These are phyloP conservation scores for Pharnaceum exiguum DNA, from an alignment of 148 eudicot species.

Conservation along the genomic window DNA sequence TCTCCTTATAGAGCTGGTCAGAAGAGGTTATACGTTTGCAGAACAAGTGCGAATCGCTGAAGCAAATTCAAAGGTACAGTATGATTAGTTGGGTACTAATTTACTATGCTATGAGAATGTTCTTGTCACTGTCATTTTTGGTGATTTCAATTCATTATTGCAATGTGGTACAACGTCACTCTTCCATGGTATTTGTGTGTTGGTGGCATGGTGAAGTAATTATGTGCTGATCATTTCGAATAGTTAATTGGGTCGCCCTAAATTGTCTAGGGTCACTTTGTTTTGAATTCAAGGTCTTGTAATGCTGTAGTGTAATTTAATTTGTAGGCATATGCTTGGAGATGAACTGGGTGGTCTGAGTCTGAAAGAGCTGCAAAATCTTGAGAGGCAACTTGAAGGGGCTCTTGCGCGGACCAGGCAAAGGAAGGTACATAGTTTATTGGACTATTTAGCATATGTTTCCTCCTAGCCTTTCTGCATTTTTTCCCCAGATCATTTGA, in stretches of 20 bases:
- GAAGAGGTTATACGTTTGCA: constrained; percentile 71
- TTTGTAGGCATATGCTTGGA: constrained; percentile 82
- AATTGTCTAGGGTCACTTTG: too few species aligned
- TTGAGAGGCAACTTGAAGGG: constrained; percentile 88
- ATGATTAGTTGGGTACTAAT: neutral
- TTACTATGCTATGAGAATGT: neutral
- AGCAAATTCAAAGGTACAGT: constrained; percentile 67
- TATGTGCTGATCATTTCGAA: too few species aligned
- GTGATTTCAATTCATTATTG: too few species aligned
- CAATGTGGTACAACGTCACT: too few species aligned
- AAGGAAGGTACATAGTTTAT: constrained; percentile 56
- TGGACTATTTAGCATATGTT: neutral
- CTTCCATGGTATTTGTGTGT: too few species aligned
- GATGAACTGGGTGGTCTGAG: constrained; percentile 81
- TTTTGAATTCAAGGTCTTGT: too few species aligned
- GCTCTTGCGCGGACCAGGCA: constrained; percentile 78
- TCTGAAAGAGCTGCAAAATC: constrained; percentile 73
- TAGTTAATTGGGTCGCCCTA: too few species aligned
- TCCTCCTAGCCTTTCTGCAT: too few species aligned
- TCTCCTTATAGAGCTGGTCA: constrained; percentile 56
- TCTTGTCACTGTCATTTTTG: too few species aligned
- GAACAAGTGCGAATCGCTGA: constrained; percentile 67
- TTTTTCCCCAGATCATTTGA: too few species aligned
- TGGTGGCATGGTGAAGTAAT: too few species aligned
- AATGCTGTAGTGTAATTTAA: too few species aligned